Evolutionary conservation across 148 eudicot species (phyloP), one percentile per base, ranked within the genome.

Genomic region (Rhododendron mucronatum): DNA sequence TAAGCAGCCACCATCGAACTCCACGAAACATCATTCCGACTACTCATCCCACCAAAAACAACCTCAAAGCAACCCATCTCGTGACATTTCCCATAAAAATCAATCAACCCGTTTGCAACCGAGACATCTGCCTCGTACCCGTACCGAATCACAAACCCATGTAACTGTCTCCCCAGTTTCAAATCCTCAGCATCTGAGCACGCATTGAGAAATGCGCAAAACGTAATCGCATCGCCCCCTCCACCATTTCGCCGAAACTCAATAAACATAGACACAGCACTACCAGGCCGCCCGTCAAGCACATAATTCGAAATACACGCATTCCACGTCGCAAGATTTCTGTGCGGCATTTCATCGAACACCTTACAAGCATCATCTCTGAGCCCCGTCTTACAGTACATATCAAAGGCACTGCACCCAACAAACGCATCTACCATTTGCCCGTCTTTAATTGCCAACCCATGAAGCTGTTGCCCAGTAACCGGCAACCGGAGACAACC

Each of bases 71-170:
- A 86, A 47, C 45, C 37, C 74, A 91, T 77, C 28, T 85, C 63
- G 44, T 79, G 59, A 71, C 93, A 94, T 65, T 94, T 94, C 18
- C 94, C 94, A 80, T 94, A 94, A 85, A 92, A 94, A 86, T 92
- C 93, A 81, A 93, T 86, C 83, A 92, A 73, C 85, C 96, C 96
- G 51, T 93, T 93, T 13, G 73, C 89, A 73, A 93, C 93, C 7
- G 94, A 90, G 13, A 91, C 90, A 82, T 93, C 88, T 2, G 39
- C 78, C 59, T 84, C 92, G 26, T 82, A 83, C 86, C 96, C 96
- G 30, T 84, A 59, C 75, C 82, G 77, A 69, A 92, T 85, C 30
- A 92, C 87, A 75, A 79, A 88, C 63, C 92, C 92, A 78, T 92
- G 94, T 79, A 92, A 71, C 82, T 89, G 90, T 44, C 82, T 53